Evolutionary conservation across 164 flowering plant genomes (phyloP).

Genomic region (Liriodendron chinense): DNA sequence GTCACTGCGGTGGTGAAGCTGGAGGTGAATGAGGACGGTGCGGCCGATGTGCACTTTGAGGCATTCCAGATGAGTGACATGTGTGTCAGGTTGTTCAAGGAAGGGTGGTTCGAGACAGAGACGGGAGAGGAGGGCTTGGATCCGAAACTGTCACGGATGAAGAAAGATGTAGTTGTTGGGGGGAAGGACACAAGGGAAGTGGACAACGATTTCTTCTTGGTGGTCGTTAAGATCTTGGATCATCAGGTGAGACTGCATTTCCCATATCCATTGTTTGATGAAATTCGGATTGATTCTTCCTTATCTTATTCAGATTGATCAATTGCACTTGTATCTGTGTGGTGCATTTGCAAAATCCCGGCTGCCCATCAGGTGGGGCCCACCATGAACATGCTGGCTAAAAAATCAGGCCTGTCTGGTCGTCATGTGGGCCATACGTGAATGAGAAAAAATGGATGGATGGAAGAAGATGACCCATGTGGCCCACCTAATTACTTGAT

Average conservation of each 20-base stretch:
- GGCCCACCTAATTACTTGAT: too few relatives aligned
- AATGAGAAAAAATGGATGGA: too few relatives aligned
- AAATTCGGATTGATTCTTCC: not conserved
- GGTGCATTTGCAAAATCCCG: too few relatives aligned
- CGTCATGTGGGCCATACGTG: too few relatives aligned
- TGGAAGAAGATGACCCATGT: too few relatives aligned
- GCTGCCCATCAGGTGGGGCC: too few relatives aligned
- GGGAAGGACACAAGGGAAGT: slow-evolving; percentile 81
- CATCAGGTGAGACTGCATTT: slow-evolving; percentile 56
- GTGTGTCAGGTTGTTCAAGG: slow-evolving; percentile 79
- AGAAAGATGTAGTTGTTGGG: slow-evolving; percentile 88
- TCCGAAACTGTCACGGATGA: slow-evolving; percentile 86
- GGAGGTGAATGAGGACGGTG: slow-evolving; percentile 87
- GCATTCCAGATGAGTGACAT: slow-evolving; percentile 97
- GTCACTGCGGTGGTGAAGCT: slow-evolving; percentile 86
- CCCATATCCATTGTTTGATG: not conserved
- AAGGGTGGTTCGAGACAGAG: slow-evolving; percentile 83
- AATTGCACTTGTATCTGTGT: too few relatives aligned
- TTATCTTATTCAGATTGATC: too few relatives aligned
- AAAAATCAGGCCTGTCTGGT: too few relatives aligned
- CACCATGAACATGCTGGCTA: too few relatives aligned
- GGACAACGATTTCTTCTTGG: slow-evolving; percentile 91
- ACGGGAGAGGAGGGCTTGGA: slow-evolving; percentile 37
- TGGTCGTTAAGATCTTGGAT: slow-evolving; percentile 84
- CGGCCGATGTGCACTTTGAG: slow-evolving; percentile 84